phyloP scores from a whole-genome alignment of 495 filamentous ascomycete genomes.

The Neurospora sublineolata region DNA sequence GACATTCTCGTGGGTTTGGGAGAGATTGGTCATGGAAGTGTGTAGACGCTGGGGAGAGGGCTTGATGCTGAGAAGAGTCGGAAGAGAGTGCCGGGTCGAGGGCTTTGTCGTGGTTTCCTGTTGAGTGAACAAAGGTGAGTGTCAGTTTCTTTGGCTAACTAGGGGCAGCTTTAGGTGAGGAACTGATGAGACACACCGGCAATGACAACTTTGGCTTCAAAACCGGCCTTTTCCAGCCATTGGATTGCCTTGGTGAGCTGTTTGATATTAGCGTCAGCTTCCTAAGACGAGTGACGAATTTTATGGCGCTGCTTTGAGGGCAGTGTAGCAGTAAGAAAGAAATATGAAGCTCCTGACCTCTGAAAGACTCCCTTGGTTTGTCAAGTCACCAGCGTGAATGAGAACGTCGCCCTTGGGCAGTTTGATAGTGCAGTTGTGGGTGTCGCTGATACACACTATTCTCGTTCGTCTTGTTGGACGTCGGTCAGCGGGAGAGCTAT shows the following conservation, averaged over 20 bases:
- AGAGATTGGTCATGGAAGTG: constrained; percentile 47
- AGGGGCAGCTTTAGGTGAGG: too few species aligned
- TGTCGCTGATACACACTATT: constrained; percentile 74
- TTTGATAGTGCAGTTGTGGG: constrained; percentile 56
- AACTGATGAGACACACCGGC: constrained; percentile 47
- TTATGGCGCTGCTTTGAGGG: too few species aligned
- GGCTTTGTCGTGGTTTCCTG: constrained; percentile 74
- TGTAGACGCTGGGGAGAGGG: background rate
- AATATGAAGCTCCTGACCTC: constrained; percentile 13
- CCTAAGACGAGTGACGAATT: background rate
- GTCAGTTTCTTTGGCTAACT: background rate
- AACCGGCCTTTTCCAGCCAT: constrained; percentile 70
- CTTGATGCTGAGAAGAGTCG: constrained; percentile 7
- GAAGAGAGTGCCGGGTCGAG: constrained; percentile 54
- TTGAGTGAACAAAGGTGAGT: background rate
- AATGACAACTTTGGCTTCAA: constrained; percentile 74
- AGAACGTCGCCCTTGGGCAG: constrained; percentile 79
- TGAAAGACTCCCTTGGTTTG: constrained; percentile 59
- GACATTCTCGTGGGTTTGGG: constrained; percentile 45
- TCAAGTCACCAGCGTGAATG: constrained; percentile 84
- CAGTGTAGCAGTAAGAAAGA: too few species aligned
- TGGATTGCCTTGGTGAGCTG: constrained; percentile 42
- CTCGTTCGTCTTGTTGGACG: constrained; percentile 25
- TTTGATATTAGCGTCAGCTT: background rate
- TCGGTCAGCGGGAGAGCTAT: background rate